Evolutionary conservation across 148 eudicot species (phyloP), one percentile per base, ranked within the genome.

Genomic region (Drosera capensis): DNA sequence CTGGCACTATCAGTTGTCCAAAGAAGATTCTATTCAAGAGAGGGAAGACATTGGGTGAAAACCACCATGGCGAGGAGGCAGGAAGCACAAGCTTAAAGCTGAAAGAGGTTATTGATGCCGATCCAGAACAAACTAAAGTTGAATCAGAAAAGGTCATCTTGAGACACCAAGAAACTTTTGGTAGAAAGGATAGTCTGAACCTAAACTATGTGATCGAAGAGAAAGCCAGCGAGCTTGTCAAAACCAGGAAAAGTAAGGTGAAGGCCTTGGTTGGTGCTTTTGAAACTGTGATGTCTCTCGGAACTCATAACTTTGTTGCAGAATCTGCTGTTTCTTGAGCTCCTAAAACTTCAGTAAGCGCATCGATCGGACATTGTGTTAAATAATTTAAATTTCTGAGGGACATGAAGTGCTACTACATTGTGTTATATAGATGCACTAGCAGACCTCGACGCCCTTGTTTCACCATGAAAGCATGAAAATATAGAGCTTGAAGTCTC

Each of bases 261-360:
- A 79, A 79, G 62, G 88, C 94, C 58, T 52, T 87, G 66, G 88
- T 87, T 43, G 82, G 78, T 53, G 94, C 88, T 54, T 87, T 82
- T 48, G 93, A 82, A 60, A 66, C 74, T 18, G 68, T 82, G 19
- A 69, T 78, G 64, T 67, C 71, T 8, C 70, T 71, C 24, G 72
- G 57, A 29, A 77, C 70, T 56, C 65, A 53, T 52, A 74, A 68
- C 51, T 43, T 65, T 47, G 9, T 51, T 36, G 70, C 65, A 2
- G 69, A 58, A 29, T 41, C 59, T 55, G 45, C 43, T 46, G 63
- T 66, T 31, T 41, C 48, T 45, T 71, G 63, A 69, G 21, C 23
- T 17, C 2, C 9, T 41, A 8, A 17, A 14, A 41, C n/a, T 9
- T 34, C 20, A 28, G 11, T 1, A 40, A 20, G 14, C 15, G 16